Base-by-base conservation (phyloP, 768 basidiomycete species). In the Lactarius psammicola region DNA sequence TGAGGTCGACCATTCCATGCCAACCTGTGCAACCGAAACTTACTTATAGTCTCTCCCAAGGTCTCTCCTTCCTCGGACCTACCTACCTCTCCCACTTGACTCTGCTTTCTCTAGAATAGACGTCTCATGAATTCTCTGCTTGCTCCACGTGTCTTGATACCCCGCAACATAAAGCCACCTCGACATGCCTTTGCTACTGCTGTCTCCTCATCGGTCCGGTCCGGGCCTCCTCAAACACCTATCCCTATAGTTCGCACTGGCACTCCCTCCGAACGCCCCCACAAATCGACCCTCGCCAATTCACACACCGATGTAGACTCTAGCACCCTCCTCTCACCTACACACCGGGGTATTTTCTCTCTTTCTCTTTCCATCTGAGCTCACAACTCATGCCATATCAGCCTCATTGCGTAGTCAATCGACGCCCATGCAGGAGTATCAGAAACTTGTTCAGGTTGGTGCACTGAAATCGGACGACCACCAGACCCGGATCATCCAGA, bases 401-500 rank as follows among this genome's bases (percentile, higher is more conserved):
- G 30, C 33, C 33, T 9, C 34, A 11, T 54, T 20, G 18, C 23
- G 20, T 4, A 56, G 30, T 20, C 55, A 57, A 31, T 69, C 66
- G 33, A 68, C 66, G 5, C 78, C 75, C 30, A 72, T 80, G 30
- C 71, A 76, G 56, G 78, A 76, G 26, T 84, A 84, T 68, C 77
- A 83, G 62, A 73, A 77, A 46, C 77, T 87, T 36, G 81, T 89
- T 31, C 72, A 76, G 15, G 69, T 75, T 13, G 84, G 85, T 11
- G 75, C 81, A 3, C 78, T 99, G 59, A 82, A 84, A 26, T 82
- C 87, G 56, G 96, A 99, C 72, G 82, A 84, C 20, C 87, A 94
- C 78, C 96, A 99, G 76, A 86, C 86, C 30, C 82, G 83, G 34
- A 95, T 98, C 70, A 87, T 98, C 59, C 79, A 85, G 75, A 86